phyloP scores from a whole-genome alignment of 768 basidiomycete species.

The Baorangia bicolor region DNA sequence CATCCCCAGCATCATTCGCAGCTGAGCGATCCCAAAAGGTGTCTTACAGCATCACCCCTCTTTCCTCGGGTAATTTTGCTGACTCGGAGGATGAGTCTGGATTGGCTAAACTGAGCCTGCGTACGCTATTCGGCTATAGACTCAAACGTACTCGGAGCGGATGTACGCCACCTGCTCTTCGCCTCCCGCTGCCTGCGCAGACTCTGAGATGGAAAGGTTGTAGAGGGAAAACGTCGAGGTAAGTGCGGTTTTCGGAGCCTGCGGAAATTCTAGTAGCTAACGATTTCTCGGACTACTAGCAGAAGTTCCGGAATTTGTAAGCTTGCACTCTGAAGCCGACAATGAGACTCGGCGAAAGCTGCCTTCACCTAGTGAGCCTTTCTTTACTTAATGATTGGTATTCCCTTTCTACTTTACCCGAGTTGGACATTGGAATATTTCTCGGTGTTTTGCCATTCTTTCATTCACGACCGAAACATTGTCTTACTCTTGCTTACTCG shows the following conservation, averaged over 20 bases:
- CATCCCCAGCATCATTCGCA: neutral
- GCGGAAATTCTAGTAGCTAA: neutral
- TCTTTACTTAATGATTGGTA: neutral
- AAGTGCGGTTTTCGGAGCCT: neutral
- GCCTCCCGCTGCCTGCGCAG: constrained; percentile 1
- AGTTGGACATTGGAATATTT: constrained; percentile 4
- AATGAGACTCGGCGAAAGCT: constrained; percentile 9
- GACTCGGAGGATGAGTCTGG: neutral
- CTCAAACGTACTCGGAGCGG: neutral
- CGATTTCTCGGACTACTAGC: neutral
- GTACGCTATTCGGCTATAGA: neutral
- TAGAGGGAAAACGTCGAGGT: constrained; percentile 10
- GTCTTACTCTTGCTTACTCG: constrained; percentile 1
- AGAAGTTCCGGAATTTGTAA: neutral
- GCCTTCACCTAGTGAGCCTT: constrained; percentile 14
- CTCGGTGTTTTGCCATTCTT: neutral
- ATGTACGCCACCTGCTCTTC: constrained; percentile 1
- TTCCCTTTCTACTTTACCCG: neutral
- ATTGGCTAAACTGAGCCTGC: constrained; percentile 6
- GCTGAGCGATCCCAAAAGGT: no score
- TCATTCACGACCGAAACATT: constrained; percentile 2
- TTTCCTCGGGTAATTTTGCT: neutral
- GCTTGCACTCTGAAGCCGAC: neutral
- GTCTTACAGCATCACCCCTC: neutral
- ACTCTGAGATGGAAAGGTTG: constrained; percentile 6